Evolutionary conservation across 176 grass and related monocot species (phyloP).

Genomic region (Triticum urartu): DNA sequence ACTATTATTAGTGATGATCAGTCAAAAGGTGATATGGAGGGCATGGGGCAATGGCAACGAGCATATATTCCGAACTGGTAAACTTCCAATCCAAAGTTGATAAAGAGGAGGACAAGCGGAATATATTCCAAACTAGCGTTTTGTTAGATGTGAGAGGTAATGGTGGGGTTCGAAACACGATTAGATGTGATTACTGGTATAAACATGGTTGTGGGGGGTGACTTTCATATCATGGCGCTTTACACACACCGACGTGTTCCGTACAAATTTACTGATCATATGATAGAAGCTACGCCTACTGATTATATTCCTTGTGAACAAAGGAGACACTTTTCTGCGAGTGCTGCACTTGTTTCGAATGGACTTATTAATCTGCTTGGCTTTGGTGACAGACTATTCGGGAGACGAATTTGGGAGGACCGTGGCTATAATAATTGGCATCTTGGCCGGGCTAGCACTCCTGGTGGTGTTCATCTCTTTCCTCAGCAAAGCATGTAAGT

Average conservation of each 20-base stretch:
- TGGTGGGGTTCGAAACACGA: not conserved
- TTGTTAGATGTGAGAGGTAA: not conserved
- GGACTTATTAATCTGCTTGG: not conserved
- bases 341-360: not conserved
- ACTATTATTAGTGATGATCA: not conserved
- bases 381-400: slow-evolving; percentile 40
- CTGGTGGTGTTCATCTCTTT: slow-evolving; percentile 86
- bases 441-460: slow-evolving; percentile 73
- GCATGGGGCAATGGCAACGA: not conserved
- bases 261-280: not conserved
- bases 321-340: not conserved
- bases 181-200: not conserved
- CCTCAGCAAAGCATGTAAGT: slow-evolving; percentile 57
- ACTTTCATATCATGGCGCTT: too few species aligned
- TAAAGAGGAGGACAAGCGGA: slow-evolving; percentile 30
- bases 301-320: slow-evolving; percentile 36
- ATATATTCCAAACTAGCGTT: slow-evolving; percentile 35
- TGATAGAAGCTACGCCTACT: not conserved
- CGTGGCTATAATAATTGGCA: slow-evolving; percentile 79
- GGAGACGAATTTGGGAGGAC: slow-evolving; percentile 73
- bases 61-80: slow-evolving; percentile 40
- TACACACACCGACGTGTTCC: too few species aligned
- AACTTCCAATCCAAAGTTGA: slow-evolving; percentile 34
- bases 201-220: not conserved
- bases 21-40: not conserved